Percentiles rank a stretch among this genome's conserved stretches.
These are phyloP conservation scores for Colletotrichum caudatum DNA, from an alignment of 2,329 filamentous ascomycete species.

Conservation along the genomic window DNA sequence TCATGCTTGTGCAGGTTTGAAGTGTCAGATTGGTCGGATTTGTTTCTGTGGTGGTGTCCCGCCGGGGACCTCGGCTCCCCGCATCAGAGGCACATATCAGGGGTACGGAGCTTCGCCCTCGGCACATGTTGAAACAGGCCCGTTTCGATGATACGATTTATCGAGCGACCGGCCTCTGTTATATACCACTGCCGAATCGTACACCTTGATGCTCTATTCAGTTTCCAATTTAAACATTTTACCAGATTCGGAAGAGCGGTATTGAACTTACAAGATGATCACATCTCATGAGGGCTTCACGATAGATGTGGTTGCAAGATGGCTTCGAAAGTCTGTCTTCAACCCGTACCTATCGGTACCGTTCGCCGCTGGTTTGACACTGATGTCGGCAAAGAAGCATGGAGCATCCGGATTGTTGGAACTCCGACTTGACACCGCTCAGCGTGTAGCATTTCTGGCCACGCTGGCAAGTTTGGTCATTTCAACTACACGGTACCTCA, in stretches of 20 bases:
- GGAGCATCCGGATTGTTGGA: constrained; percentile 10
- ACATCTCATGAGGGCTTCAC: constrained; percentile 46
- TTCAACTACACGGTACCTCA: constrained; percentile 44
- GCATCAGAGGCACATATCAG: neutral
- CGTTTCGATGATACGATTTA: constrained; percentile 26
- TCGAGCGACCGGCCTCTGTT: neutral
- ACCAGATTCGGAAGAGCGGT: no score
- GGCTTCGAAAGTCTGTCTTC: constrained; percentile 42
- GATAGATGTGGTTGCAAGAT: constrained; percentile 43
- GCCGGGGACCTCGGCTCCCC: constrained; percentile 22
- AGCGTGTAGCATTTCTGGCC: constrained; percentile 26
- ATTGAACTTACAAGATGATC: neutral
- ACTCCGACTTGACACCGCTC: constrained; percentile 10
- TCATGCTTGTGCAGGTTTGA: constrained; percentile 14
- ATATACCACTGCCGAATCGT: neutral
- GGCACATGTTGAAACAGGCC: constrained; percentile 30
- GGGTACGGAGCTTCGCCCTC: constrained; percentile 5
- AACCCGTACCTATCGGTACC: constrained; percentile 43
- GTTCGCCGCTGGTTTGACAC: constrained; percentile 38
- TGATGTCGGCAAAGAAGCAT: constrained; percentile 18
- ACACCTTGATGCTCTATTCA: neutral
- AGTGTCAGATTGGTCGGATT: constrained; percentile 8
- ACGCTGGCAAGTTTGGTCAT: constrained; percentile 40
- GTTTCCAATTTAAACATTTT: fast-evolving
- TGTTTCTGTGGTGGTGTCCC: constrained; percentile 2